Percentiles rank a stretch among this genome's conserved stretches.
Conservation (phyloP, 768 basidiomycete species). For the Gloeopeniophorella convolvens region DNA sequence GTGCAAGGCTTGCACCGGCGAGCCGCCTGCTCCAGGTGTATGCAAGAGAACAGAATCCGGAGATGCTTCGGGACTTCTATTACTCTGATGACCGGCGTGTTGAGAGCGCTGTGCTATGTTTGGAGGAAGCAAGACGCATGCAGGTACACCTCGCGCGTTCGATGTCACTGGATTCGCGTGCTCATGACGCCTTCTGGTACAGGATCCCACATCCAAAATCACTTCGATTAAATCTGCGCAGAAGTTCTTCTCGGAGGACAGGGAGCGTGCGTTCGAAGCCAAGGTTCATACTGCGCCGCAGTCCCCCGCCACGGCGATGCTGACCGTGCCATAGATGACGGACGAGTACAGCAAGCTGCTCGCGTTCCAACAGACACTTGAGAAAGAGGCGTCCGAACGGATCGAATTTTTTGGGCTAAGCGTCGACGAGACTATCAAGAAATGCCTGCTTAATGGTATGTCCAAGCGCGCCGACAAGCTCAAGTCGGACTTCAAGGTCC, state of each 20-base stretch:
- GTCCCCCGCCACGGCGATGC: background rate
- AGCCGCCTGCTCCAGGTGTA: constrained; percentile 82
- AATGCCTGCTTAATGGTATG: constrained; percentile 72
- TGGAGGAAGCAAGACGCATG: constrained; percentile 74
- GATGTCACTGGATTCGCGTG: background rate
- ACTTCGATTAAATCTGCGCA: constrained; percentile 73
- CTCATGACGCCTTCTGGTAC: background rate
- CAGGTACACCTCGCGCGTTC: constrained; percentile 36
- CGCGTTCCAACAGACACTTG: constrained; percentile 75
- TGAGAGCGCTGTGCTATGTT: constrained; percentile 83
- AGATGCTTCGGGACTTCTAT: constrained; percentile 93
- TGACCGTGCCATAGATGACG: constrained; percentile 60
- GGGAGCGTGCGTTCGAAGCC: constrained; percentile 84
- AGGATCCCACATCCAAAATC: constrained; percentile 73
- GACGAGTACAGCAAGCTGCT: constrained; percentile 81
- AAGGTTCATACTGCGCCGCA: constrained; percentile 44
- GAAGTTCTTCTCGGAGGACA: constrained; percentile 94
- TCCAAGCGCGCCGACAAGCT: constrained; percentile 86
- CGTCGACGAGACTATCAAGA: constrained; percentile 79
- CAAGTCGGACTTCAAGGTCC: constrained; percentile 85
- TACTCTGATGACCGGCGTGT: constrained; percentile 95
- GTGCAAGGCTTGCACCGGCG: constrained; percentile 64
- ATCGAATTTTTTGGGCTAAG: constrained; percentile 77
- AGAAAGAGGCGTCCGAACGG: constrained; percentile 77
- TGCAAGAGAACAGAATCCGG: constrained; percentile 82